Conservation (phyloP, 2,329 filamentous ascomycete species). For the Colletotrichum kahawae region DNA sequence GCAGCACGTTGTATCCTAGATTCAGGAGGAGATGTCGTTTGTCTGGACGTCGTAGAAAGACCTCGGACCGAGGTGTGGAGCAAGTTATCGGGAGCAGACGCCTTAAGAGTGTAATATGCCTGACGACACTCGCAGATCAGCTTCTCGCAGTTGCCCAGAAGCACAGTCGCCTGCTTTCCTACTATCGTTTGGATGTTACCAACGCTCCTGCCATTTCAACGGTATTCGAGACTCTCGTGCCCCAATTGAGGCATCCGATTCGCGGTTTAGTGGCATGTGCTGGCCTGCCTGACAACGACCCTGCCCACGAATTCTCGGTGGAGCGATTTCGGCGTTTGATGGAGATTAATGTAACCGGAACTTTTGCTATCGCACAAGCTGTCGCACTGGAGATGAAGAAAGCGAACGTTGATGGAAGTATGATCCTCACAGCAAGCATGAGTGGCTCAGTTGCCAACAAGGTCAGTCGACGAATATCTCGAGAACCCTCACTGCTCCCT, state of each 20-base stretch:
- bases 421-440: conserved; percentile 56
- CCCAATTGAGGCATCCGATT: conserved; percentile 25
- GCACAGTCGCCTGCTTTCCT: neutral
- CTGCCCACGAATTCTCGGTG: conserved; percentile 29
- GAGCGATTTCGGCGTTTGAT: conserved; percentile 27
- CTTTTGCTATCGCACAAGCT: conserved; percentile 50
- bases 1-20: neutral
- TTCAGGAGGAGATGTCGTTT: neutral
- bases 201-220: neutral
- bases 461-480: neutral
- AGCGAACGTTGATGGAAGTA: conserved; percentile 44
- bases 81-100: neutral
- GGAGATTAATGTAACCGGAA: conserved; percentile 52
- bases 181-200: neutral
- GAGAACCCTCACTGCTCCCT: neutral
- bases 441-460: conserved; percentile 37
- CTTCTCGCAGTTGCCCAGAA: neutral
- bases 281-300: conserved; percentile 31
- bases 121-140: neutral
- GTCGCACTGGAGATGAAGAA: conserved; percentile 51
- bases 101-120: neutral
- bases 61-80: neutral
- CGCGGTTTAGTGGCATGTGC: conserved; percentile 36
- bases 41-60: neutral
- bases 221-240: neutral